Conservation (phyloP, 257 asterid species). For the Solanum boliviense region DNA sequence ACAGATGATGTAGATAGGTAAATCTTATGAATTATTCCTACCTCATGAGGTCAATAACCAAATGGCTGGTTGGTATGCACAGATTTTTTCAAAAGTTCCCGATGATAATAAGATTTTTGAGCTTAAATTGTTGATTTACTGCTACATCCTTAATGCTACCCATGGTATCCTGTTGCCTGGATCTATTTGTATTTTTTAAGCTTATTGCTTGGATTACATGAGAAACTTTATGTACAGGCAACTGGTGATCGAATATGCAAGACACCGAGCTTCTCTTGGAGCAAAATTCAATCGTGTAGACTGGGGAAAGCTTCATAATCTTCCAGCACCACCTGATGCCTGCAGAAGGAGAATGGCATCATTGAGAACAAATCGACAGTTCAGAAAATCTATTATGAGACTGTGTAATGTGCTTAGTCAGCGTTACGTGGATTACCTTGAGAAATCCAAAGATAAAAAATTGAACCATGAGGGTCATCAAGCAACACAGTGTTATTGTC, state of each 20-base stretch:
- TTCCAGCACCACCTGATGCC: conserved; percentile 72
- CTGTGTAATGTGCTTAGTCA: conserved; percentile 61
- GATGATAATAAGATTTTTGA: not conserved
- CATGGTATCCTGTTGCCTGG: not conserved
- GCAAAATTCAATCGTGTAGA: conserved; percentile 63
- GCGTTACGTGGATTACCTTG: conserved; percentile 51
- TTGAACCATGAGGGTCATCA: conserved; percentile 24
- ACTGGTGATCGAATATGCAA: conserved; percentile 71
- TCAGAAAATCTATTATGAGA: conserved; percentile 60
- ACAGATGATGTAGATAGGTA: conserved; percentile 89
- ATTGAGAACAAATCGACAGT: conserved; percentile 35
- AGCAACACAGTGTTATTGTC: conserved; percentile 19
- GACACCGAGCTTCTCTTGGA: conserved; percentile 75
- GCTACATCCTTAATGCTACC: not conserved
- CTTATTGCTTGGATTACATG: not conserved
- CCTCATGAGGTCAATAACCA: not conserved
- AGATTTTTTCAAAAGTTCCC: conserved; percentile 1
- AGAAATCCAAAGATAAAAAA: conserved; percentile 36
- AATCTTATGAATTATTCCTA: conserved; percentile 7
- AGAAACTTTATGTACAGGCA: conserved; percentile 29
- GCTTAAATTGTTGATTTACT: not conserved
- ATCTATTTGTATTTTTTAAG: not conserved
- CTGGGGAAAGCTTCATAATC: conserved; percentile 64
- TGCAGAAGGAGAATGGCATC: conserved; percentile 84
- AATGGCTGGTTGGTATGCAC: conserved; percentile 1